Evolutionary conservation across 2,329 filamentous ascomycete species (phyloP).

Genomic region (Fusarium robinianum): DNA sequence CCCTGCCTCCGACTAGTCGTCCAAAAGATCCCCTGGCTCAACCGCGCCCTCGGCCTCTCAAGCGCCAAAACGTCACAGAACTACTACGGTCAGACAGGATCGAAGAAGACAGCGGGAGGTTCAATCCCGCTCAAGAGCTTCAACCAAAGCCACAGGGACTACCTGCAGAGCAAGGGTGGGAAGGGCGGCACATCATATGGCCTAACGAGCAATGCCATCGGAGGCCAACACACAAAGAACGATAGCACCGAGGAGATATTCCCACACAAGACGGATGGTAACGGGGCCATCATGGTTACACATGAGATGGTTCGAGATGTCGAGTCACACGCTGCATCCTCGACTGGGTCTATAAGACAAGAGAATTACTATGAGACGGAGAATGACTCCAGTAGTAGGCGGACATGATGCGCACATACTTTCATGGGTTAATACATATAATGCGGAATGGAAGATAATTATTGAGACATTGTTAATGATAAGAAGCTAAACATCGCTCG

Average conservation of each 20-base stretch:
- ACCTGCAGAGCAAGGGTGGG: conserved; percentile 18
- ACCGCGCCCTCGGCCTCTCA: conserved; percentile 38
- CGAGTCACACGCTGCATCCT: conserved; percentile 18
- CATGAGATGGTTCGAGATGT: conserved; percentile 20
- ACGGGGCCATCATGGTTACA: conserved; percentile 30
- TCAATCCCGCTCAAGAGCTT: conserved; percentile 25
- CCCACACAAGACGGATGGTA: conserved; percentile 22
- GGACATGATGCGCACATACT: background rate
- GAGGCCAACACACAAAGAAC: conserved; percentile 25
- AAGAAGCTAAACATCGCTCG: background rate
- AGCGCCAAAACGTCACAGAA: conserved; percentile 18
- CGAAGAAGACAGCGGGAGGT: conserved; percentile 11
- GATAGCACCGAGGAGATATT: conserved; percentile 32
- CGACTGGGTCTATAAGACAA: conserved; percentile 13
- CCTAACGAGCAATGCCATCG: conserved; percentile 21
- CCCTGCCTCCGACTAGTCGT: conserved; percentile 39
- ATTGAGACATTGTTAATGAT: background rate
- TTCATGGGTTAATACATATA: no score
- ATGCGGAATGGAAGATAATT: background rate
- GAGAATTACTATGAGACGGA: conserved; percentile 7
- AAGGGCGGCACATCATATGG: conserved; percentile 12
- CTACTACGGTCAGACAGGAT: conserved; percentile 12
- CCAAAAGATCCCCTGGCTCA: conserved; percentile 38
- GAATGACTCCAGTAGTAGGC: background rate
- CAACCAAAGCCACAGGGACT: conserved; percentile 17